These are phyloP conservation scores for Coix lacrymajobi DNA, from an alignment of 176 grass and related monocot genomes.

Conservation along the genomic window DNA sequence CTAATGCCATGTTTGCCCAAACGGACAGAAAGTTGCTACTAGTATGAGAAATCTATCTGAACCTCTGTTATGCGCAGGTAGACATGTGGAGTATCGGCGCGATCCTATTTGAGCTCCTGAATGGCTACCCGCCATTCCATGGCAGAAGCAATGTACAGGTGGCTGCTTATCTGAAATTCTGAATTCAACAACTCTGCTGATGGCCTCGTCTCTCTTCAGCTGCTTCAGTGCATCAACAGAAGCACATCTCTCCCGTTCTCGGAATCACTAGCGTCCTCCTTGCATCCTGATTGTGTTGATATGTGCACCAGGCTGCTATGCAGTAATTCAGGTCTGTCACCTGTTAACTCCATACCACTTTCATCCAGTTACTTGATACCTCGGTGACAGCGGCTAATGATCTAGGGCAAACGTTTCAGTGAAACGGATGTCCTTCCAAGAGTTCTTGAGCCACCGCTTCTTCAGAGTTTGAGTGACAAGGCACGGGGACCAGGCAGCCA, in stretches of 20 bases:
- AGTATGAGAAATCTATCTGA: not conserved
- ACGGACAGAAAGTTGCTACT: not conserved
- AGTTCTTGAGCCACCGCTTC: conserved; percentile 33
- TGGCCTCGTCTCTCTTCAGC: not conserved
- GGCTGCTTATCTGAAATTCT: not conserved
- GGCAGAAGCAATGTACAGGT: conserved; percentile 63
- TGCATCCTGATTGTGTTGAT: conserved; percentile 32
- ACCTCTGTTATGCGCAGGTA: conserved; percentile 24
- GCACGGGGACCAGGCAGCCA: not conserved
- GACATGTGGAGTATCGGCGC: conserved; percentile 60
- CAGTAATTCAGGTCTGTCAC: conserved; percentile 26
- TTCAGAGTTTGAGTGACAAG: not conserved
- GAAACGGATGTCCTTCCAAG: conserved; percentile 31
- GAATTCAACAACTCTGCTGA: not conserved
- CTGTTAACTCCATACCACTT: not conserved
- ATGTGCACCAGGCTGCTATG: conserved; percentile 28
- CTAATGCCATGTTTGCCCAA: not conserved
- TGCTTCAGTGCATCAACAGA: conserved; percentile 33
- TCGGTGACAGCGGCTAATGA: not conserved
- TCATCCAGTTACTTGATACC: not conserved
- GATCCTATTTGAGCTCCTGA: conserved; percentile 56
- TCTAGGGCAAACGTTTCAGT: not conserved
- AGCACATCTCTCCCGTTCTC: conserved; percentile 27
- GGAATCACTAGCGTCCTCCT: not conserved
- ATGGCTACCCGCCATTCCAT: conserved; percentile 46